phyloP scores from a whole-genome alignment of 2,329 filamentous ascomycete species.

The Alternaria sp. region DNA sequence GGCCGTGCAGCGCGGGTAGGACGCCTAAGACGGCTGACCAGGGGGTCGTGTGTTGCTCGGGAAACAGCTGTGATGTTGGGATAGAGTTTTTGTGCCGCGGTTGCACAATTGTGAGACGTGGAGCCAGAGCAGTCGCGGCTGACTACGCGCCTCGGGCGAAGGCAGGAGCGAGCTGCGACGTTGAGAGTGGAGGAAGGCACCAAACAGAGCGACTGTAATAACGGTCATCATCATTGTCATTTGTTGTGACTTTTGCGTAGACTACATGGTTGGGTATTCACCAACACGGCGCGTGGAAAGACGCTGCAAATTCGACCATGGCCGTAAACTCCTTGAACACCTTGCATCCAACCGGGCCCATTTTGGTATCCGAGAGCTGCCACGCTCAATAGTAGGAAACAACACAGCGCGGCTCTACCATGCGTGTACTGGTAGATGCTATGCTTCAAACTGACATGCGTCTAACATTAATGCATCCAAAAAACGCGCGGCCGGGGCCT shows the following conservation, averaged over 20 bases:
- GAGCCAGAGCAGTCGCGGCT: slow-evolving; percentile 11
- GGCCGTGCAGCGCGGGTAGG: slow-evolving; percentile 34
- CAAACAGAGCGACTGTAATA: slow-evolving; percentile 4
- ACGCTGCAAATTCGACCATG: slow-evolving; percentile 38
- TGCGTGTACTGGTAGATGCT: slow-evolving; percentile 25
- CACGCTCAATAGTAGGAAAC: slow-evolving; percentile 31
- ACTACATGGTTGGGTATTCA: slow-evolving; percentile 40
- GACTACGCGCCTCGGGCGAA: background rate
- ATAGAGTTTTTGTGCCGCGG: slow-evolving; percentile 23
- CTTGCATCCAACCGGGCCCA: slow-evolving; percentile 38
- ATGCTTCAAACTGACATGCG: slow-evolving; percentile 36
- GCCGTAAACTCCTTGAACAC: slow-evolving; percentile 34
- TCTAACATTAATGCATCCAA: slow-evolving; percentile 45
- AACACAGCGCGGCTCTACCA: slow-evolving; percentile 28
- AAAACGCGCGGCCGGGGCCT: slow-evolving; percentile 25
- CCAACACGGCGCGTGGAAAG: slow-evolving; percentile 20
- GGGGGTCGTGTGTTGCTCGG: slow-evolving; percentile 12
- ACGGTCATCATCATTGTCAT: slow-evolving; percentile 19
- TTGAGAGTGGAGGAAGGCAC: background rate
- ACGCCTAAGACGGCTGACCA: slow-evolving; percentile 18
- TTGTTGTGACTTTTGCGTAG: slow-evolving; percentile 41
- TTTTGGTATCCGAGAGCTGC: slow-evolving; percentile 41
- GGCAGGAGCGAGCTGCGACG: background rate
- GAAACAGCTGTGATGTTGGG: slow-evolving; percentile 18
- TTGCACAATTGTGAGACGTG: slow-evolving; percentile 5